These are phyloP conservation scores for Drosera spatulata DNA, from an alignment of 179 eudicot species.

Conservation along the genomic window DNA sequence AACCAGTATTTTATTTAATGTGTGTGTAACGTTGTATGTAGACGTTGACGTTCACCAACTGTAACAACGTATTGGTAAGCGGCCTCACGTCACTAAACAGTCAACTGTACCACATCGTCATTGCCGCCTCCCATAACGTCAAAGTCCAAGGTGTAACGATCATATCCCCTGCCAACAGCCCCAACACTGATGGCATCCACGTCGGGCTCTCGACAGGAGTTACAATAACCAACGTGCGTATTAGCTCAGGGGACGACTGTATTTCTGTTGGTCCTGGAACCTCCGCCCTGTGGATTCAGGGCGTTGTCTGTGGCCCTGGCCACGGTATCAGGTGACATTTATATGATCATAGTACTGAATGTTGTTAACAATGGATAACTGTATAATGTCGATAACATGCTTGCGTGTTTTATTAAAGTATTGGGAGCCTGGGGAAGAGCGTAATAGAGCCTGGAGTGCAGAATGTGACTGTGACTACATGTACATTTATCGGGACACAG, in stretches of 20 bases:
- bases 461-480: slow-evolving; percentile 20
- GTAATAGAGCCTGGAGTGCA: slow-evolving; percentile 21
- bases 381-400: neutral
- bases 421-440: slow-evolving; percentile 21
- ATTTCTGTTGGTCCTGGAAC: slow-evolving; percentile 33
- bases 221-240: slow-evolving; percentile 5
- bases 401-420: slow-evolving; percentile 7
- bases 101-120: slow-evolving; percentile 14
- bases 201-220: slow-evolving; percentile 10
- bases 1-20: too few relatives aligned
- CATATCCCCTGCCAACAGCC: slow-evolving; percentile 23
- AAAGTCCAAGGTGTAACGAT: slow-evolving; percentile 11
- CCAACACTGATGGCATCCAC: slow-evolving; percentile 30
- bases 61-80: slow-evolving; percentile 9
- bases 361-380: neutral
- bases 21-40: slow-evolving; percentile 4
- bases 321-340: slow-evolving; percentile 21
- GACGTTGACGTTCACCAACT: slow-evolving; percentile 13
- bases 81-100: slow-evolving; percentile 20
- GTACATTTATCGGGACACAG: slow-evolving; percentile 17
- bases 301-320: slow-evolving; percentile 30
- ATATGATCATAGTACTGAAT: neutral
- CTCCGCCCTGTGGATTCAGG: slow-evolving; percentile 14
- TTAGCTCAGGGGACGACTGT: slow-evolving; percentile 21
- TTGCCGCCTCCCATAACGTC: slow-evolving; percentile 11